phyloP scores from a whole-genome alignment of 2,329 filamentous ascomycete genomes.

The Exophiala dermatitidis region DNA sequence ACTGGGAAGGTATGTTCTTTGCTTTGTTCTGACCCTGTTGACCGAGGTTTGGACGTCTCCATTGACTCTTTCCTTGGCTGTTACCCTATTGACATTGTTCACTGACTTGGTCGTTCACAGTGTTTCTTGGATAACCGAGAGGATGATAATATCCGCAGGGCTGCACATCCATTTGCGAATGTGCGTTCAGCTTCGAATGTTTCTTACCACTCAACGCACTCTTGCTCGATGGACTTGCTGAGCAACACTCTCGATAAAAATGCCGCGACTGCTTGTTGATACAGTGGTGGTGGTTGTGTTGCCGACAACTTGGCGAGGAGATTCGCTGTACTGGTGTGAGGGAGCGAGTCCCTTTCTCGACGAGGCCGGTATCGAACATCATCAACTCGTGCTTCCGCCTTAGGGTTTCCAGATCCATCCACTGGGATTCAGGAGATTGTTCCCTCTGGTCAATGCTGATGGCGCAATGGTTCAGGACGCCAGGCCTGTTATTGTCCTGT shows the following conservation, averaged over 20 bases:
- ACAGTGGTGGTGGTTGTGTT: constrained; percentile 4
- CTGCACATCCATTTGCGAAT: neutral
- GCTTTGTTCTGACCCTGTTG: neutral
- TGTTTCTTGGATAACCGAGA: constrained; percentile 36
- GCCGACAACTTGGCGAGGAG: constrained; percentile 1
- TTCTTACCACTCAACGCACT: neutral
- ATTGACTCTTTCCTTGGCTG: neutral
- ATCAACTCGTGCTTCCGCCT: constrained; percentile 12
- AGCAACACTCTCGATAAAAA: constrained; percentile 2
- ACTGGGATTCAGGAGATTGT: constrained; percentile 23
- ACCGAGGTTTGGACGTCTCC: neutral
- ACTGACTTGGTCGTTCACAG: constrained; percentile 24
- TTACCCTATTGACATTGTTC: constrained; percentile 2
- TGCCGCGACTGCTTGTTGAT: neutral
- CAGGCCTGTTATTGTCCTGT: constrained; percentile 4
- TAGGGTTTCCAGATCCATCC: constrained; percentile 24
- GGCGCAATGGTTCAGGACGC: constrained; percentile 9
- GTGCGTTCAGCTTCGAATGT: neutral
- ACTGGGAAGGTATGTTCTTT: constrained; percentile 56
- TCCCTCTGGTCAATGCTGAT: constrained; percentile 14
- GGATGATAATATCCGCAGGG: neutral
- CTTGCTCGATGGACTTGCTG: constrained; percentile 1
- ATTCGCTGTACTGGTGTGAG: neutral
- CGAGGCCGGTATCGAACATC: neutral
- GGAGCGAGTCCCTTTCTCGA: neutral